phyloP scores from a whole-genome alignment of 108 stramenopile genomes.

The Hondaea fermentalgiana region DNA sequence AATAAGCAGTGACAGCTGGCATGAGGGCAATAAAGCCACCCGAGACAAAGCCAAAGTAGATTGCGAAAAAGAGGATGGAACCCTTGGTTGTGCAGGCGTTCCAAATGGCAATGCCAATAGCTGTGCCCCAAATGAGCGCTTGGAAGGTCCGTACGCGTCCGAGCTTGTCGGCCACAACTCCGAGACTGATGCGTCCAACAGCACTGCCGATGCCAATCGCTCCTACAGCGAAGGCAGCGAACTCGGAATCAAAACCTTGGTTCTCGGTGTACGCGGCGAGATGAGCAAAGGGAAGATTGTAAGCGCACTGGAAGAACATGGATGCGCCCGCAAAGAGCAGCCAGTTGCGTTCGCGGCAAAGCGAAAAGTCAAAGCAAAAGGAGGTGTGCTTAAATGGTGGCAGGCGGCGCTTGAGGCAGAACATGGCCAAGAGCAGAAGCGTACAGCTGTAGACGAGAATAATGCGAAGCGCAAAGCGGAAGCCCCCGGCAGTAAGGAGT shows the following conservation, averaged over 20 bases:
- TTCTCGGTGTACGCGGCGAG: neutral
- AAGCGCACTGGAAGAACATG: neutral
- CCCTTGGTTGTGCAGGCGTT: neutral
- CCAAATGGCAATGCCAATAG: neutral
- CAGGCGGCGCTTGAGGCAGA: neutral
- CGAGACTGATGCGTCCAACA: neutral
- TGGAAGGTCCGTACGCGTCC: neutral
- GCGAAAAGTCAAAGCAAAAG: neutral
- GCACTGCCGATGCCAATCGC: neutral
- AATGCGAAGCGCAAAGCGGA: neutral
- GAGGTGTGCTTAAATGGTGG: neutral
- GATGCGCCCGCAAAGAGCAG: neutral
- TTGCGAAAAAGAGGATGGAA: neutral
- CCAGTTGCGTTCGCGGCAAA: neutral
- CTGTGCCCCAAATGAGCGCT: neutral
- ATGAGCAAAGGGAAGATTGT: neutral
- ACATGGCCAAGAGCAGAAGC: neutral
- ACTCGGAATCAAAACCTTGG: neutral
- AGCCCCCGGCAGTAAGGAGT: neutral
- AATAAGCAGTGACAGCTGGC: neutral
- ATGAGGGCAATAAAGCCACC: slow-evolving; percentile 1
- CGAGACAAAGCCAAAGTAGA: neutral
- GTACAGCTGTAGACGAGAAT: neutral
- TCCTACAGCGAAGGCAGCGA: neutral
- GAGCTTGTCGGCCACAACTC: neutral